These are phyloP conservation scores for Alternaria consortialis DNA, from an alignment of 2,329 filamentous ascomycete species.

Conservation along the genomic window DNA sequence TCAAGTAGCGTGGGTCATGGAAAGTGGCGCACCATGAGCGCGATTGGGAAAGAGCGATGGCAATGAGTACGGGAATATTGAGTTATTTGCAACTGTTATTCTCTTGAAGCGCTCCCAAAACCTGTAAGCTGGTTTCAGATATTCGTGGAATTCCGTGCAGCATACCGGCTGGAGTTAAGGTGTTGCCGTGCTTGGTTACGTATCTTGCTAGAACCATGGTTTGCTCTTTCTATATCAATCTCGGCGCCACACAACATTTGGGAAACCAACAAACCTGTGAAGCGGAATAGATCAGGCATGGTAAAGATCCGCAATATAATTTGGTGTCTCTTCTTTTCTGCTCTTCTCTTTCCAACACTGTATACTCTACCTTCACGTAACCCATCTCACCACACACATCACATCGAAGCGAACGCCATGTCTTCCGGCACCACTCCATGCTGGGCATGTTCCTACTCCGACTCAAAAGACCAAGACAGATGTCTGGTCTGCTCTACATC, in stretches of 20 bases:
- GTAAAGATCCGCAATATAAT: not conserved
- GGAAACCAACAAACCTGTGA: not conserved
- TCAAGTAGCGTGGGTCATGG: not conserved
- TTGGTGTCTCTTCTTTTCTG: not conserved
- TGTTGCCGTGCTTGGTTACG: not conserved
- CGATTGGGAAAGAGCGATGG: not conserved
- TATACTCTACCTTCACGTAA: not conserved
- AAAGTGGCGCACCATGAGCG: too few species aligned
- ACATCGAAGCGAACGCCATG: not conserved
- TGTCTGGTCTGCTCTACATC: constrained; percentile 2
- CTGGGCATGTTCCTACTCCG: constrained; percentile 4
- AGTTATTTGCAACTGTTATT: not conserved
- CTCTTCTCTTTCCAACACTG: not conserved
- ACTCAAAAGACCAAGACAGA: not conserved
- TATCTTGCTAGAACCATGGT: constrained; percentile 1
- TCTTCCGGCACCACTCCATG: not conserved
- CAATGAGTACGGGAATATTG: not conserved
- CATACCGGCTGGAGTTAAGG: too few species aligned
- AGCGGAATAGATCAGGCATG: not conserved
- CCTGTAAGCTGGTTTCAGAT: too few species aligned
- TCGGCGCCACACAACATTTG: not conserved
- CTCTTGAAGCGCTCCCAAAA: not conserved
- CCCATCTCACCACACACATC: not conserved
- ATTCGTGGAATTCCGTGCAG: not conserved
- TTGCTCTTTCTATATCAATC: not conserved